Evolutionary conservation across 345 rosid genomes (phyloP), one percentile per base, ranked within the genome.

Genomic region (Stellera chamaejasme): DNA sequence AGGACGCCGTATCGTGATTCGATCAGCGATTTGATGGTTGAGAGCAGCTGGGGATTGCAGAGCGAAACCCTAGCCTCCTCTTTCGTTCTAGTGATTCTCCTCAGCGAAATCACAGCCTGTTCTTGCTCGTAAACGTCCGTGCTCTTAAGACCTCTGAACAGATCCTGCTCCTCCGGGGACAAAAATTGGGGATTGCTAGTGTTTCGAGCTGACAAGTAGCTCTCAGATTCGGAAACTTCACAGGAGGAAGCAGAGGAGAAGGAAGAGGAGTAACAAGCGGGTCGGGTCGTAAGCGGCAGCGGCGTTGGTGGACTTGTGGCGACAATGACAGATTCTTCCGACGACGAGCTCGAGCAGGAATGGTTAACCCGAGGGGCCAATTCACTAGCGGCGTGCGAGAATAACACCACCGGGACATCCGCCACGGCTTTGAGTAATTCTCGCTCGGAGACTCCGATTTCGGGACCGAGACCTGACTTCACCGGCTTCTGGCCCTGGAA

Each of bases 401-500:
- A 64, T 32, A 59, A 56, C 65, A 69, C 48, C 43, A 77, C 79
- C 14, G 80, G 72, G 47, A 68, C 56, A 47, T 76, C 76, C 12
- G 90, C 82, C 16, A 91, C 81, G 0, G 74, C 87, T 47, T 66
- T 63, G 27, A 91, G 68, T 6, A 91, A 65, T 71, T 91, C 90
- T 62, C 60, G 69, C 61, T 88, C 98, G 1, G 95, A 88, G 43
- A 78, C 74, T 64, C 88, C 68, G 59, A 83, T 69, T 41, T 65
- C 75, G 0, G 79, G 65, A 14, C 68, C 41, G 27, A 49, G 43
- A 14, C 27, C 2, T 32, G 63, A 55, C 41, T n/a, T 60, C 48
- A 45, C 19, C 39, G 39, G 3, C 39, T 19, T 19, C 54, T 56
- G 50, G 11, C 7, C 45, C 45, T 67, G 72, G 72, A 83, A 75